A percentile compares a stretch with the other conserved stretches of the same genome.
Evolutionary conservation across 2,329 filamentous ascomycete species (phyloP).

Genomic region (Aureobasidium musti): DNA sequence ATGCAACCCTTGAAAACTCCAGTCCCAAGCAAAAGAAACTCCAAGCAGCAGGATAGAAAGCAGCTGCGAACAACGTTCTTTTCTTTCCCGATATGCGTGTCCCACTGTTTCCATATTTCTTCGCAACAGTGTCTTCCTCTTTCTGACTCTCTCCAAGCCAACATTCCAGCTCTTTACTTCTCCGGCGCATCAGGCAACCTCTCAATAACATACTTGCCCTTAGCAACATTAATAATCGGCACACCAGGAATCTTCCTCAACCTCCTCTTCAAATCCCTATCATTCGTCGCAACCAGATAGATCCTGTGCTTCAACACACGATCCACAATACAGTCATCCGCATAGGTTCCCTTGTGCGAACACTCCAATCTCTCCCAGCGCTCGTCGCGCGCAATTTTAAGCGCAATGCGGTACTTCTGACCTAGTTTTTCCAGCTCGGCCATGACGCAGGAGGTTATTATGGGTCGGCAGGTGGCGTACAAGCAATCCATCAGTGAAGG

Average conservation of each 20-base stretch:
- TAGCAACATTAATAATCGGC: slow-evolving; percentile 76
- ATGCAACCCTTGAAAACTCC: no score
- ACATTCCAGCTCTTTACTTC: slow-evolving; percentile 43
- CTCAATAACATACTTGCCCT: slow-evolving; percentile 94
- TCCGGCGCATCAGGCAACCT: slow-evolving; percentile 82
- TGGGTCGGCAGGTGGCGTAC: slow-evolving; percentile 85
- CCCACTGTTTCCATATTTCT: no score
- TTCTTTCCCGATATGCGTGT: no score
- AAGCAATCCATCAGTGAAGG: slow-evolving; percentile 92
- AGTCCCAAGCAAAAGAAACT: no score
- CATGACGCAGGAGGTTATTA: slow-evolving; percentile 82
- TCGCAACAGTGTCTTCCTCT: no score
- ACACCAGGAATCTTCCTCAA: slow-evolving; percentile 80
- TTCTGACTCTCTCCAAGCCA: no score
- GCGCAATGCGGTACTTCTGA: slow-evolving; percentile 80
- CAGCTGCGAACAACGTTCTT: no score
- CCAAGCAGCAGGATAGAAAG: no score
- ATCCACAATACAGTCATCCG: slow-evolving; percentile 72
- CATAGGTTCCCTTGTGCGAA: slow-evolving; percentile 85
- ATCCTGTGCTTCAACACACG: slow-evolving; percentile 51
- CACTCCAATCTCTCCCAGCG: slow-evolving; percentile 83
- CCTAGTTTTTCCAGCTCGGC: slow-evolving; percentile 88
- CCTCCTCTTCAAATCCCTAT: slow-evolving; percentile 77
- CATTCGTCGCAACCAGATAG: slow-evolving; percentile 59
- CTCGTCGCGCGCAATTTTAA: slow-evolving; percentile 85